These are phyloP conservation scores for Carex cristatella DNA, from an alignment of 176 grass and related monocot genomes.

Conservation along the genomic window DNA sequence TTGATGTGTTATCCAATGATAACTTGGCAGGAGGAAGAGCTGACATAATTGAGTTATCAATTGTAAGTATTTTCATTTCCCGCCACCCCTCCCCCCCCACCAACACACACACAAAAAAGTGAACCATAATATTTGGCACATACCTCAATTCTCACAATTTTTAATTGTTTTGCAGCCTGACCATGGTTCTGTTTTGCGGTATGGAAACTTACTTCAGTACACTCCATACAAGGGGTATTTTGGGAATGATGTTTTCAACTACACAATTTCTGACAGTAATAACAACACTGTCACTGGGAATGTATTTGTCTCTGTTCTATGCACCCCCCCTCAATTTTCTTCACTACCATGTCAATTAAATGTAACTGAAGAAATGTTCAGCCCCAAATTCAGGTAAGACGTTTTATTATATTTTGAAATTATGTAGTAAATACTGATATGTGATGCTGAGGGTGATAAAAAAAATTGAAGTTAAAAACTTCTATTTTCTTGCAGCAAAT, in stretches of 20 bases:
- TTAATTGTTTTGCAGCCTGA: slow-evolving; percentile 41
- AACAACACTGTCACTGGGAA: slow-evolving; percentile 37
- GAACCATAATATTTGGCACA: not conserved
- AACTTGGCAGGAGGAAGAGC: slow-evolving; percentile 36
- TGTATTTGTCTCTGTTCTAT: slow-evolving; percentile 60
- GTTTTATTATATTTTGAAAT: not conserved
- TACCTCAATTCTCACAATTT: slow-evolving; percentile 15
- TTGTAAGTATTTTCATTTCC: slow-evolving; percentile 31
- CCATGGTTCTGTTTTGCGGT: slow-evolving; percentile 53
- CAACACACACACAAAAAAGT: not conserved
- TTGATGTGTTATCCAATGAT: slow-evolving; percentile 67
- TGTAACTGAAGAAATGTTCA: slow-evolving; percentile 68
- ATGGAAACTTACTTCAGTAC: slow-evolving; percentile 44
- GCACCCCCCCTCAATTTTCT: slow-evolving; percentile 73
- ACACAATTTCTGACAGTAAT: slow-evolving; percentile 52
- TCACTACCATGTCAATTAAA: slow-evolving; percentile 58
- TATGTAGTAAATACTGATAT: not conserved
- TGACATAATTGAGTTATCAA: slow-evolving; percentile 40
- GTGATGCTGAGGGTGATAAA: not conserved
- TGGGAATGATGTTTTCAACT: slow-evolving; percentile 66
- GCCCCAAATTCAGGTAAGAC: slow-evolving; percentile 59
- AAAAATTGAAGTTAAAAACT: not conserved
- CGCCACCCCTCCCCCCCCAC: not conserved
- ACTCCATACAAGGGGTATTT: slow-evolving; percentile 71
- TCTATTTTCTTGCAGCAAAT: slow-evolving; percentile 41